A percentile compares a stretch with the other conserved stretches of the same genome.
phyloP scores from a whole-genome alignment of 345 rosid species.

The Eutrema yunnanense region DNA sequence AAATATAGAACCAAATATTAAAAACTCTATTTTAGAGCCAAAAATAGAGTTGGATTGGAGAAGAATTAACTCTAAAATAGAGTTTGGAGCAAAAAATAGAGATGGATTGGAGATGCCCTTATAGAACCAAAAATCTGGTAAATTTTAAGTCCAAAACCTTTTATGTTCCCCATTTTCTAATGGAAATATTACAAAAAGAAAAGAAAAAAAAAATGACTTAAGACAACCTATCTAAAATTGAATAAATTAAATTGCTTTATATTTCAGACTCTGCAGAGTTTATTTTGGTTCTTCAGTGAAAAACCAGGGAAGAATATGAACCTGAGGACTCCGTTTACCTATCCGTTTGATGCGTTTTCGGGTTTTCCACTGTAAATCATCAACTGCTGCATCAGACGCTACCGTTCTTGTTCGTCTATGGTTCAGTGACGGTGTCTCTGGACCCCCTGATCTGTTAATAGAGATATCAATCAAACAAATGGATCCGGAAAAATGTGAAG shows the following conservation, averaged over 20 bases:
- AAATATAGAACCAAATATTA: too few species aligned
- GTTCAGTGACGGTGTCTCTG: conserved; percentile 48
- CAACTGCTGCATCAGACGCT: conserved; percentile 3
- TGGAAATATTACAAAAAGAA: background rate
- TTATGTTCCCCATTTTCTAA: background rate
- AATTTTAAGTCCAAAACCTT: background rate
- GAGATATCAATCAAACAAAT: conserved; percentile 15
- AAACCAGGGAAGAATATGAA: conserved; percentile 49
- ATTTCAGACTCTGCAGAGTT: background rate
- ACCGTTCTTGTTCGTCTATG: conserved; percentile 20
- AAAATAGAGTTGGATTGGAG: too few species aligned
- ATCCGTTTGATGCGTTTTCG: conserved; percentile 68
- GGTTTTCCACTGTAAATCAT: conserved; percentile 51
- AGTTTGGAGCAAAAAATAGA: too few species aligned
- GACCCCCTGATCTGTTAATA: conserved; percentile 51
- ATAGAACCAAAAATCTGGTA: background rate
- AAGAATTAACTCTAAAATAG: too few species aligned
- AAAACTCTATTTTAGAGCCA: too few species aligned
- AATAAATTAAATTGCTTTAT: conserved; percentile 20
- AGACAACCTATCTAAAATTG: conserved; percentile 17
- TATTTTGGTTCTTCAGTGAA: conserved; percentile 24
- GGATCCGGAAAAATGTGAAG: background rate
- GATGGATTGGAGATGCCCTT: too few species aligned
- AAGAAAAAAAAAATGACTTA: background rate
- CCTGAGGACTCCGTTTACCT: conserved; percentile 41